These are phyloP conservation scores for Cyphellophora attinorum DNA, from an alignment of 2,329 filamentous ascomycete genomes.

Conservation along the genomic window DNA sequence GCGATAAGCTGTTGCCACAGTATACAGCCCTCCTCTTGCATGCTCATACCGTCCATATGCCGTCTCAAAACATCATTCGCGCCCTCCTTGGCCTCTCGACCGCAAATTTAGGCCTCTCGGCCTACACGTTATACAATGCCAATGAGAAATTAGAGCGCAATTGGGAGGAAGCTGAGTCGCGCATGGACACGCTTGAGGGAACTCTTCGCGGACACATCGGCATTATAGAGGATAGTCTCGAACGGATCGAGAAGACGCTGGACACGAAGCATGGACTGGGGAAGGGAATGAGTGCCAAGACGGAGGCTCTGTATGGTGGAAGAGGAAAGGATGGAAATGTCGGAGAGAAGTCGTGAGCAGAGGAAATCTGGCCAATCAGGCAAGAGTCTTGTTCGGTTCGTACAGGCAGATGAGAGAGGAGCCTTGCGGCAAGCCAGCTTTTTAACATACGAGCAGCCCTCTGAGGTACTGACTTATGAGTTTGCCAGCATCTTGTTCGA, in stretches of 20 bases:
- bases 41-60: too few relatives aligned
- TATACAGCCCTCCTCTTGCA: too few relatives aligned
- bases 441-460: conserved; percentile 9
- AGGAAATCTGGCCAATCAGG: too few relatives aligned
- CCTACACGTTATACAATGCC: neutral
- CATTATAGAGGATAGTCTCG: neutral
- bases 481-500: conserved; percentile 3
- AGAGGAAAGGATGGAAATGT: neutral
- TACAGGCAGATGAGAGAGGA: too few relatives aligned
- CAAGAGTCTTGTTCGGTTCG: too few relatives aligned
- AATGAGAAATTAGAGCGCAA: conserved; percentile 19
- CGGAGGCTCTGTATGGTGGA: neutral
- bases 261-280: neutral
- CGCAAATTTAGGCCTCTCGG: neutral
- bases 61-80: neutral
- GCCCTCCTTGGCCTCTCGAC: neutral
- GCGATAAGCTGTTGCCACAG: too few relatives aligned
- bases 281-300: neutral
- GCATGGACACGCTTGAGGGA: conserved; percentile 38
- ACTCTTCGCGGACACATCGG: conserved; percentile 39
- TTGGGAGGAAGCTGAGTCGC: conserved; percentile 38
- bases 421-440: too few relatives aligned
- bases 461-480: conserved; percentile 11
- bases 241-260: neutral
- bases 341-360: too few relatives aligned